Conservation (phyloP, 331 rosid species). For the Acacia concinna region DNA sequence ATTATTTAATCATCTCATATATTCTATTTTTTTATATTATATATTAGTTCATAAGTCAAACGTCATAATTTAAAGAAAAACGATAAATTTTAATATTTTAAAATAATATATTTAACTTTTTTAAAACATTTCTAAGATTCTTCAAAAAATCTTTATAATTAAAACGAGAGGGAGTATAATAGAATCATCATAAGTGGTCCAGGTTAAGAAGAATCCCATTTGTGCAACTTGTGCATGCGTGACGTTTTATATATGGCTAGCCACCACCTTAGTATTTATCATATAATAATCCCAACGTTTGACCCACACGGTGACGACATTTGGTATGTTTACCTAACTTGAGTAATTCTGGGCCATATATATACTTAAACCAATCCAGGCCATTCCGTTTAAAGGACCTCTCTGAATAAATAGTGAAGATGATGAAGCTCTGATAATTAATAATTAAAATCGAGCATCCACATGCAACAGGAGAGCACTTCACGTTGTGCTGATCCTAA, state of each 20-base stretch:
- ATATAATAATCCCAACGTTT: not conserved
- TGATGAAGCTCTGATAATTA: not conserved
- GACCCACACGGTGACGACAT: not conserved
- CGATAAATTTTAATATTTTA: no score
- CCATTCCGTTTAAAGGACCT: not conserved
- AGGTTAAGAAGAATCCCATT: not conserved
- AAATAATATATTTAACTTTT: no score
- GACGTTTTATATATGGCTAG: not conserved
- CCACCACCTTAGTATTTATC: not conserved
- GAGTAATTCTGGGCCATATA: not conserved
- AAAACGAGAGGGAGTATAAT: no score
- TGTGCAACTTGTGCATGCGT: not conserved
- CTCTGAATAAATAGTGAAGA: not conserved
- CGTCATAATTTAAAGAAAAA: no score
- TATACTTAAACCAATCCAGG: not conserved
- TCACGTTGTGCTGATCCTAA: slow-evolving; percentile 16
- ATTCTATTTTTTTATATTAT: no score
- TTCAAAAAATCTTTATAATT: no score
- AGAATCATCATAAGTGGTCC: not conserved
- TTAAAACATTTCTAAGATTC: no score
- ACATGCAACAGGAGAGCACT: not conserved
- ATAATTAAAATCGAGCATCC: not conserved
- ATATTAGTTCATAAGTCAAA: no score
- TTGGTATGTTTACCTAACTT: slow-evolving; percentile 22
- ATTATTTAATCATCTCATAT: no score